A percentile compares a stretch with the other conserved stretches of the same genome.
Conservation (phyloP, 805 yeast genomes). For the Starmerella bacillaris region DNA sequence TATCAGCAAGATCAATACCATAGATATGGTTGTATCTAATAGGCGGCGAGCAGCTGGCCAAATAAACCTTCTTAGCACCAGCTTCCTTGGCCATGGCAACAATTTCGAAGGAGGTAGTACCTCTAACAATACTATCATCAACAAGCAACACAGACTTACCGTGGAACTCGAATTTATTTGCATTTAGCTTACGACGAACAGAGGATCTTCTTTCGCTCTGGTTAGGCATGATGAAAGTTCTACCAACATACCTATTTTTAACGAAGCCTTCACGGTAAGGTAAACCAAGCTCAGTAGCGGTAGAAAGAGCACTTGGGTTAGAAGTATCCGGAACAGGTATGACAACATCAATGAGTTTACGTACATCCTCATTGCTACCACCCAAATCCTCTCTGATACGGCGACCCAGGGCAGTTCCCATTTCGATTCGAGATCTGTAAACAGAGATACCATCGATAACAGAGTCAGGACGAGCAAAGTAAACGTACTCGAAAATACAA, state of each 20-base stretch:
- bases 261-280: conserved; percentile 96
- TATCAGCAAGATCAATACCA: conserved; percentile 94
- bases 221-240: conserved; percentile 97
- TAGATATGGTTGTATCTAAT: conserved; percentile 89
- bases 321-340: conserved; percentile 98
- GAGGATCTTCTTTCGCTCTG: conserved; percentile 86
- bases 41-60: conserved; percentile 98
- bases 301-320: conserved; percentile 84
- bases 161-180: conserved; percentile 83
- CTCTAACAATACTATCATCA: conserved; percentile 94
- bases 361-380: conserved; percentile 27
- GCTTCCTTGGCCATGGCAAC: conserved; percentile 98
- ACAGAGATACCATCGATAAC: conserved; percentile 94
- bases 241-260: conserved; percentile 89
- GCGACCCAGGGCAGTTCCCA: conserved; percentile 80
- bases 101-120: conserved; percentile 91
- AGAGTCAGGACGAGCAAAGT: conserved; percentile 94
- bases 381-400: conserved; percentile 36
- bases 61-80: conserved; percentile 85
- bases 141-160: conserved; percentile 74
- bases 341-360: conserved; percentile 67
- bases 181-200: conserved; percentile 85
- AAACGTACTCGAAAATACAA: conserved; percentile 91
- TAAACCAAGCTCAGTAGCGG: conserved; percentile 60
- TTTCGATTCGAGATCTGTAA: conserved; percentile 74